Conservation (phyloP, 2,329 filamentous ascomycete species). For the Trichoderma sp. region DNA sequence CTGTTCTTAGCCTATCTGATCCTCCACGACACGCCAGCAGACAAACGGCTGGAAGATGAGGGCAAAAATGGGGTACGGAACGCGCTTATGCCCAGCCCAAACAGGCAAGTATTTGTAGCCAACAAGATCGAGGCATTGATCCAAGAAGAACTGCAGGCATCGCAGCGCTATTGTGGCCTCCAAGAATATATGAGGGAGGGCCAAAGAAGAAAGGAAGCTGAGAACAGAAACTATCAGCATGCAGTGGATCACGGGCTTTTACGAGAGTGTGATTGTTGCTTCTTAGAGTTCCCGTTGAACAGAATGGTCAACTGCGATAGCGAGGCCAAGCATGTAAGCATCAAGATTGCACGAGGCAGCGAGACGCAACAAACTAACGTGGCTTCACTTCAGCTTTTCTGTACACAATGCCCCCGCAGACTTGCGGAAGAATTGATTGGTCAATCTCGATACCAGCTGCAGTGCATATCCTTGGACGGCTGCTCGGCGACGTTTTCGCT, state of each 20-base stretch:
- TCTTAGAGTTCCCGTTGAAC: constrained; percentile 60
- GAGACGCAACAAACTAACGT: constrained; percentile 18
- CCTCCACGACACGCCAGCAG: not conserved
- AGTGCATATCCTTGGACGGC: constrained; percentile 66
- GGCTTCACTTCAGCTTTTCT: constrained; percentile 54
- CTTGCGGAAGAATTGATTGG: constrained; percentile 69
- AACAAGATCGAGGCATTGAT: constrained; percentile 12
- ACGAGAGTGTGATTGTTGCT: constrained; percentile 73
- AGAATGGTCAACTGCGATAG: constrained; percentile 66
- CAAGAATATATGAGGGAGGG: constrained; percentile 23
- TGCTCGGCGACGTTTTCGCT: constrained; percentile 61
- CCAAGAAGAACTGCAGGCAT: constrained; percentile 25
- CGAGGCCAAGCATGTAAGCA: constrained; percentile 46
- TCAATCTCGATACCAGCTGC: constrained; percentile 62
- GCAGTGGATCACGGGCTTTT: constrained; percentile 51
- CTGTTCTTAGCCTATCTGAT: constrained; percentile 24
- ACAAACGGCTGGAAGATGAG: not conserved
- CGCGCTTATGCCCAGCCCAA: not conserved
- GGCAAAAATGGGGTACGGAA: not conserved
- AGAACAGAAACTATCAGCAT: constrained; percentile 40
- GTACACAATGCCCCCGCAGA: constrained; percentile 59
- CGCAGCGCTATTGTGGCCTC: constrained; percentile 19
- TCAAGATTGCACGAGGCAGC: not conserved
- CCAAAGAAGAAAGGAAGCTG: constrained; percentile 24
- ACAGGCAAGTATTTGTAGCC: not conserved